Base-by-base conservation (phyloP, 2,329 filamentous ascomycete genomes). In the Diaporthe citrichinensis region DNA sequence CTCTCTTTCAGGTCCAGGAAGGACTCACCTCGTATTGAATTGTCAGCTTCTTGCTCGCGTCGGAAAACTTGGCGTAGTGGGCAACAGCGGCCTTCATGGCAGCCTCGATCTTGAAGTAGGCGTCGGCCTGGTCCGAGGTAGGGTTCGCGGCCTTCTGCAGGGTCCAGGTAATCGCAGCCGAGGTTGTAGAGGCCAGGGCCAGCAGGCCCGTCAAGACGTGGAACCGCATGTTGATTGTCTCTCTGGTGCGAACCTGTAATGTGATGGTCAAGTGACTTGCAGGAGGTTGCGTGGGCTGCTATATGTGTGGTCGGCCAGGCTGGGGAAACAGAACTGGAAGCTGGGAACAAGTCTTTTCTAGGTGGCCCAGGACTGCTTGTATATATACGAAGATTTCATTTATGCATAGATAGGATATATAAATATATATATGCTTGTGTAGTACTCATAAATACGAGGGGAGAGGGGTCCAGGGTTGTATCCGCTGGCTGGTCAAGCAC, bases 101-200 rank as follows among this genome's bases (percentile, higher is more conserved):
- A 1, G 79, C 73, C 51, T 86, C 84, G 79, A 88, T 88, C n/a
- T 81, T 81, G 2, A 77, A 55, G 78, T 88, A 88, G 49, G 87
- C 87, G 44, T 87, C 86, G 14, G 76, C 44, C 53, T 88, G 81
- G 79, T 88, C 87, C 0, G 81, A 69, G 0, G 84, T 82, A 0
- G 87, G 87, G 78, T 83, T 87, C n/a, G 81, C 41, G 1, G 80
- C 80, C 67, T 83, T 84, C 49, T 84, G 76, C 0, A 88, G 77
- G 0, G 80, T 79, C 83, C 83, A 88, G 57, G 79, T 85, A 41
- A 88, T 79, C 7, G 83, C 79, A 14, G 81, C 85, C 0, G 84
- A 84, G 51, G 82, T 81, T 20, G 80, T 76, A 39, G 82, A 81
- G 71, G 81, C 80, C 76, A 79, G 84, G 14, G 81, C 77, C 23